Base-by-base conservation (phyloP, 371 early-diverging fungal genomes). In the Syncephalis plumigaleata region DNA sequence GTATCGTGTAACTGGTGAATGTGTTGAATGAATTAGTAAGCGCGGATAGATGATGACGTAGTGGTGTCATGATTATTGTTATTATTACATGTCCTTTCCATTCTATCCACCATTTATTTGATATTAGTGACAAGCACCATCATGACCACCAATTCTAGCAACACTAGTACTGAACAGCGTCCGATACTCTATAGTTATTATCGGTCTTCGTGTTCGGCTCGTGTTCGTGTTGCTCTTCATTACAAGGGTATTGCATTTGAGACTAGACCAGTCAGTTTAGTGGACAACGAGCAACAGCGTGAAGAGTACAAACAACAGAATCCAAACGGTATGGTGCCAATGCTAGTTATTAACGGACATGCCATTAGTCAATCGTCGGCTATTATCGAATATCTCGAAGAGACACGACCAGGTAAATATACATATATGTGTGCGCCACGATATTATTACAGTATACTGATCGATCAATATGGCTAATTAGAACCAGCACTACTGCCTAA, bases 331-430 rank as follows among this genome's bases (percentile, higher is more conserved):
- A 60, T 70, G 9, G 74, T 93, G 9, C 94, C 94, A 21, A 64
- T 75, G 18, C 65, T 80, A 16, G 46, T 73, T 5, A 70, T 78
- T 20, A 74, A 79, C 40, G 74, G 73, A 8, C 45, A 65, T 21
- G 36, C 56, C 3, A 39, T 89, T 27, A 61, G 64, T 24, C 81
- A 87, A 60, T 86, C 86, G 5, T 53, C 77, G 42, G 81, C 91
- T 20, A 91, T 92, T 39, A 47, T 89, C 26, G 90, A 93, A 57
- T 87, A 87, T 51, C 61, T 94, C 5, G 92, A 94, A 39, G 91
- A 92, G 48, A 58, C 68, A 11, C 56, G 73, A 47, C 77, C 87
- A 9, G 68, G 76, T 56, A n/a, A 59, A 36, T 38, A 13, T n/a
- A 23, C 2, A n/a, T n/a, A n/a, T 15, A 31, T 31, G n/a, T 23